These are phyloP conservation scores for Glarea lozoyensis DNA, from an alignment of 495 filamentous ascomycete genomes.

Conservation along the genomic window DNA sequence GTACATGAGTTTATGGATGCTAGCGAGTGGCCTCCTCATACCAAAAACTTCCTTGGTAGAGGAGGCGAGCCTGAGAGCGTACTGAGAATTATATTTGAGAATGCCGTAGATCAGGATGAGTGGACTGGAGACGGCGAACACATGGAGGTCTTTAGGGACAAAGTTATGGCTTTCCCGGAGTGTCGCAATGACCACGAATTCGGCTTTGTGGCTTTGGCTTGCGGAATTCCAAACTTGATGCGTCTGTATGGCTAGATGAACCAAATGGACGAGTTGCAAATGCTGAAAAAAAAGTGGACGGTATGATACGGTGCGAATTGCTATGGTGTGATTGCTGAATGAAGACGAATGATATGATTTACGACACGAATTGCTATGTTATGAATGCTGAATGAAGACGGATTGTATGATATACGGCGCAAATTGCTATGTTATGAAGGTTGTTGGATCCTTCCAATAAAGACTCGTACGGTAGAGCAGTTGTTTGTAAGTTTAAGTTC, in stretches of 20 bases:
- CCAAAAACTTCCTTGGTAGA: constrained; percentile 18
- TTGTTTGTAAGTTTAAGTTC: neutral
- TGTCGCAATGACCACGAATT: constrained; percentile 28
- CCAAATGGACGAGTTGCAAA: neutral
- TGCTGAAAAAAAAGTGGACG: neutral
- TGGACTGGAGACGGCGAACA: constrained; percentile 20
- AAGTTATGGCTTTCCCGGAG: constrained; percentile 16
- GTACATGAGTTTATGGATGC: constrained; percentile 12
- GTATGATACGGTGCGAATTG: neutral
- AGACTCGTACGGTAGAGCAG: neutral
- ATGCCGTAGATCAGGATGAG: constrained; percentile 22
- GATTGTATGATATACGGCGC: too few species aligned
- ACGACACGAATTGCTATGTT: too few species aligned
- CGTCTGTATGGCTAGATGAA: neutral
- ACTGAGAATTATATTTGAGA: constrained; percentile 23
- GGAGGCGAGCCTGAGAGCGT: constrained; percentile 20
- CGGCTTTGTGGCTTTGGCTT: constrained; percentile 25
- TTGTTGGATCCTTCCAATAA: neutral
- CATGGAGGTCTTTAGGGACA: constrained; percentile 16
- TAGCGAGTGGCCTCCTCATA: constrained; percentile 22
- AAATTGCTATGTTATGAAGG: too few species aligned
- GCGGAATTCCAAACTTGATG: constrained; percentile 10
- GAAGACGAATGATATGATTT: too few species aligned
- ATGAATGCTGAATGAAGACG: too few species aligned
- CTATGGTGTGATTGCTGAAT: neutral